A percentile compares a stretch with the other conserved stretches of the same genome.
phyloP scores from a whole-genome alignment of 1,139 yeast genomes.

The Yamadazyma triangularis region DNA sequence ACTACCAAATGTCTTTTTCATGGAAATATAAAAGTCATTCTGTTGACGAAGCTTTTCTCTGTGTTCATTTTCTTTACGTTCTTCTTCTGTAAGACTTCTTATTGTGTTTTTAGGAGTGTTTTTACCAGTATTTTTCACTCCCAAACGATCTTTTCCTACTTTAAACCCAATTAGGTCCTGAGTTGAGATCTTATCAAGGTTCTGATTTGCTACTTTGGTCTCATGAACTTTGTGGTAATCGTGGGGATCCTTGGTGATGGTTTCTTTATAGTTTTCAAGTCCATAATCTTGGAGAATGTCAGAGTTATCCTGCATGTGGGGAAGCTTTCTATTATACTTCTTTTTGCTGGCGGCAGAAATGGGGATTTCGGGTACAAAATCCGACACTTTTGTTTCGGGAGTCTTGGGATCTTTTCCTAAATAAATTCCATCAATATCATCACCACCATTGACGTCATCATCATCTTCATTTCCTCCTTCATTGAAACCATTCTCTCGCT shows the following conservation, averaged over 20 bases:
- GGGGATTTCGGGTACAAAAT: slow-evolving; percentile 23
- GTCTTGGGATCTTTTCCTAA: slow-evolving; percentile 23
- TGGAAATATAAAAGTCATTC: slow-evolving; percentile 23
- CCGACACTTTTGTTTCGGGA: slow-evolving; percentile 16
- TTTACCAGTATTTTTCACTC: slow-evolving; percentile 5
- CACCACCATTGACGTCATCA: slow-evolving; percentile 9
- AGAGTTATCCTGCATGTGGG: slow-evolving; percentile 22
- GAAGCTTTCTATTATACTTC: slow-evolving; percentile 19
- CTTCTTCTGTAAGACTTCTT: slow-evolving; percentile 23
- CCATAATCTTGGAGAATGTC: slow-evolving; percentile 43
- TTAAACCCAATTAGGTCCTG: slow-evolving; percentile 32
- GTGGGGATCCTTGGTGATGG: slow-evolving; percentile 17
- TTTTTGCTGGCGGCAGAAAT: slow-evolving; percentile 15
- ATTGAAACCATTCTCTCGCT: slow-evolving; percentile 15
- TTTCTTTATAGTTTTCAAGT: slow-evolving; percentile 24
- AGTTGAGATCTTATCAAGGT: slow-evolving; percentile 21
- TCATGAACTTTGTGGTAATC: slow-evolving; percentile 27
- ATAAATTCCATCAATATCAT: slow-evolving; percentile 32
- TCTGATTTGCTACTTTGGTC: slow-evolving; percentile 16
- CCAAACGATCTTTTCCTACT: slow-evolving; percentile 25
- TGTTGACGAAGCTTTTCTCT: slow-evolving; percentile 23
- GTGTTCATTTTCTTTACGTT: slow-evolving; percentile 20
- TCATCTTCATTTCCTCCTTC: slow-evolving; percentile 8
- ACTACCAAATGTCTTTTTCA: slow-evolving; percentile 25
- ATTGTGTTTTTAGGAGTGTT: slow-evolving; percentile 6